Evolutionary conservation across 139 green algal species (phyloP).

Genomic region (Zygnema circumcarinatum): DNA sequence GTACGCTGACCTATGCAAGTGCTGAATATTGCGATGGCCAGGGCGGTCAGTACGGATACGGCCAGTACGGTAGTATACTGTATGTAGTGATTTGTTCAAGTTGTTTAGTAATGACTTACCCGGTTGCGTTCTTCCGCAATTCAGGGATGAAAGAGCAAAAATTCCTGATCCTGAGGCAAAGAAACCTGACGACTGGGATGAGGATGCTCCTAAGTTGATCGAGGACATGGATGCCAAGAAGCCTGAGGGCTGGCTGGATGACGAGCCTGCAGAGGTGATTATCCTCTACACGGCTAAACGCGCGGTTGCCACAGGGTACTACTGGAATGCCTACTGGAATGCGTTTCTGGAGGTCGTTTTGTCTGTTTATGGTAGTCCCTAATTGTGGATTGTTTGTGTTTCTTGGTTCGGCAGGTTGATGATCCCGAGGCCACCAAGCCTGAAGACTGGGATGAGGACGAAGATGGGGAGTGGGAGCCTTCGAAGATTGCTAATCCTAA

Average conservation of each 20-base stretch:
- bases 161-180: slow-evolving; percentile 71
- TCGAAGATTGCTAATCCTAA: slow-evolving; percentile 69
- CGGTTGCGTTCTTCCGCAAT: too few species aligned
- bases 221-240: slow-evolving; percentile 61
- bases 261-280: slow-evolving; percentile 60
- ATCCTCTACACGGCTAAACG: neutral
- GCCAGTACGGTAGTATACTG: too few species aligned
- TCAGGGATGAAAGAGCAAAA: slow-evolving; percentile 58
- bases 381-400: neutral
- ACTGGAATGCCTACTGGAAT: neutral
- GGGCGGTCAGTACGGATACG: too few species aligned
- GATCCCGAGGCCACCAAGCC: slow-evolving; percentile 86
- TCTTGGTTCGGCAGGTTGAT: slow-evolving; percentile 67
- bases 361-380: neutral
- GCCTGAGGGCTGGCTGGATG: slow-evolving; percentile 67
- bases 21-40: too few species aligned
- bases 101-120: too few species aligned
- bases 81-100: too few species aligned
- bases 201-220: slow-evolving; percentile 69
- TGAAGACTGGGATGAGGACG: slow-evolving; percentile 92
- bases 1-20: too few species aligned
- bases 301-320: neutral
- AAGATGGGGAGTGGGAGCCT: slow-evolving; percentile 91
- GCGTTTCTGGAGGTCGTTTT: neutral
- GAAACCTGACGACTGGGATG: slow-evolving; percentile 93